phyloP scores from a whole-genome alignment of 2,329 filamentous ascomycete species.

The Pseudogymnoascus pannorum region DNA sequence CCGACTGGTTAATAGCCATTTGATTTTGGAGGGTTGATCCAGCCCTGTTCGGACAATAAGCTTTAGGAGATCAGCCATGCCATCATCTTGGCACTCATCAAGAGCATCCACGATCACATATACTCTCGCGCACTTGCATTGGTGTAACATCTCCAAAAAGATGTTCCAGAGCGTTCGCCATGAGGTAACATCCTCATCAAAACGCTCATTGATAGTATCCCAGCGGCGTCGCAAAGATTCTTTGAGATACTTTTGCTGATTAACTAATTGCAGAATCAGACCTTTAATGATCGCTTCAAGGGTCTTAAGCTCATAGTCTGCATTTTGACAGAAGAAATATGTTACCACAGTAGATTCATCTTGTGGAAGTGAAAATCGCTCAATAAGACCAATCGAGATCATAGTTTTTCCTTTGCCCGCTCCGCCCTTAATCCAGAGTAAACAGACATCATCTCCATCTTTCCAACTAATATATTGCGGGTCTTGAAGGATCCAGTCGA shows the following conservation, averaged over 20 bases:
- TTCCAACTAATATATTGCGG: conserved; percentile 22
- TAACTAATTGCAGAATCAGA: neutral
- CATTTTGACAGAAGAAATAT: conserved; percentile 13
- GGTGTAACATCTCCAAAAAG: conserved; percentile 10
- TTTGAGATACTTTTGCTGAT: neutral
- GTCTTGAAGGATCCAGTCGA: conserved; percentile 23
- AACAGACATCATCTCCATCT: conserved; percentile 18
- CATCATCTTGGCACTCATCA: conserved; percentile 16
- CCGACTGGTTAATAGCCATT: conserved; percentile 28
- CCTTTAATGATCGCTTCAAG: conserved; percentile 12
- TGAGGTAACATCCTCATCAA: neutral
- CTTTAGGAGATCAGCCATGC: conserved; percentile 7
- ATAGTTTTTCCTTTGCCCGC: conserved; percentile 34
- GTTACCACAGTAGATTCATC: neutral
- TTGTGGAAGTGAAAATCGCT: conserved; percentile 20
- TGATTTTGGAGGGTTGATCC: conserved; percentile 20
- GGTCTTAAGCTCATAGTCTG: conserved; percentile 13
- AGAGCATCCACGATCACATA: conserved; percentile 18
- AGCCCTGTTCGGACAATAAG: conserved; percentile 16
- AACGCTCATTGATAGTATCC: conserved; percentile 1
- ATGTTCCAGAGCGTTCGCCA: conserved; percentile 13
- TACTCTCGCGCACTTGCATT: conserved; percentile 11
- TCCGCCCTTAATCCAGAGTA: conserved; percentile 32
- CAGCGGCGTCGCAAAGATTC: neutral
- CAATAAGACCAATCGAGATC: conserved; percentile 22